Evolutionary conservation across 2,329 filamentous ascomycete species (phyloP), one percentile per base, ranked within the genome.

Genomic region (Alternaria brassicae): DNA sequence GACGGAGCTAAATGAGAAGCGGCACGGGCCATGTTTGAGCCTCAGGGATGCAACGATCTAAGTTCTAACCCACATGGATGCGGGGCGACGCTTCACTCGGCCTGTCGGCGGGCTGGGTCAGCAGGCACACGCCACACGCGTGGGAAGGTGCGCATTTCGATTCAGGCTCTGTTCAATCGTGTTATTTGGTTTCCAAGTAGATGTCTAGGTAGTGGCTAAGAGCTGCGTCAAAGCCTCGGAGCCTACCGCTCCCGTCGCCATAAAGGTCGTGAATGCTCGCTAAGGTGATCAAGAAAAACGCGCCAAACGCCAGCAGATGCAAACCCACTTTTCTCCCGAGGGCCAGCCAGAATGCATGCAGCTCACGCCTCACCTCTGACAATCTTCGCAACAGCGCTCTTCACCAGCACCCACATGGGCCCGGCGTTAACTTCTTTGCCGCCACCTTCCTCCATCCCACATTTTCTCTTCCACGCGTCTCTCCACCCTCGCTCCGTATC

Each of bases 351-450:
- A 27, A 28, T 19, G 52, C 42, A 28, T 19, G 52, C 42, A 48
- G 44, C 49, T 66, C 60, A 71, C 13, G 69, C 69, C 53, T 71
- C 69, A 32, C 67, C 65, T 32, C 57, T 65, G n/a, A 65, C 58
- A 58, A 71, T 71, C 56, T 63, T 62, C 37, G 53, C 62, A 49
- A 70, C 56, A 27, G 67, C 69, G 49, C 66, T 67, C 61, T 69
- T 71, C 25, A 71, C 69, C 10, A 71, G 62, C 50, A 70, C 67
- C 69, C 69, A 71, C 67, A 70, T 70, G 6, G 69, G 67, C 44
- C 69, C 69, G 21, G 68, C 68, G 41, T 68, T 70, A 10, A 62
- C 60, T 58, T 69, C 65, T 39, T 66, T 71, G 50, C 62, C 64
- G 15, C 56, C 63, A 8, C 48, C 58, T 21, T 65, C 67, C 34